Conservation (phyloP, 208 protist species). For the Leishmania amazonensis region DNA sequence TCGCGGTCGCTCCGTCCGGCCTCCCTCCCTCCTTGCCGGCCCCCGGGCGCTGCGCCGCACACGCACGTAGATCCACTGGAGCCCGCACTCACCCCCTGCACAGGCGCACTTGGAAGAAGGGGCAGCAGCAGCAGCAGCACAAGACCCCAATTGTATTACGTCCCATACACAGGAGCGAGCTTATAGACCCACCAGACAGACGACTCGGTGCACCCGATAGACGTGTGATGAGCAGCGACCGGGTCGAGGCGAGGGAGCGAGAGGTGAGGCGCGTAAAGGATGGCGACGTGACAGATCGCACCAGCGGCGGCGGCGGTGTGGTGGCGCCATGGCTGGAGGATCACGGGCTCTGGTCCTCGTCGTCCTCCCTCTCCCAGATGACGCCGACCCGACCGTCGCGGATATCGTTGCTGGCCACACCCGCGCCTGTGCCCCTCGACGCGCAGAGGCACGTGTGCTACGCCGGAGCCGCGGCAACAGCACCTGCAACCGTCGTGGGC, state of each 20-base stretch:
- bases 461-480: background rate
- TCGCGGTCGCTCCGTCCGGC: background rate
- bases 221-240: background rate
- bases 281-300: background rate
- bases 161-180: background rate
- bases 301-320: background rate
- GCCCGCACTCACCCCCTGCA: background rate
- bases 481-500: background rate
- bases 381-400: background rate
- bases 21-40: background rate
- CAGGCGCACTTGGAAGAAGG: background rate
- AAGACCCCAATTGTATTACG: too few species aligned
- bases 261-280: background rate
- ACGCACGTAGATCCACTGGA: background rate
- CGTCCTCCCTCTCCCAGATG: background rate
- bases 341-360: constrained; percentile 15
- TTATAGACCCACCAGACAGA: background rate
- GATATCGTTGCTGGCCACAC: background rate
- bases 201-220: background rate
- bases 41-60: background rate
- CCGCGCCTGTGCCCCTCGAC: background rate
- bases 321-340: constrained; percentile 10
- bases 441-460: background rate
- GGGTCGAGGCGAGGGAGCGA: background rate
- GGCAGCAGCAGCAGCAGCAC: too few species aligned